Percentiles rank a stretch among this genome's conserved stretches.
These are phyloP conservation scores for Prunus mira DNA, from an alignment of 306 rosid species.

Conservation along the genomic window DNA sequence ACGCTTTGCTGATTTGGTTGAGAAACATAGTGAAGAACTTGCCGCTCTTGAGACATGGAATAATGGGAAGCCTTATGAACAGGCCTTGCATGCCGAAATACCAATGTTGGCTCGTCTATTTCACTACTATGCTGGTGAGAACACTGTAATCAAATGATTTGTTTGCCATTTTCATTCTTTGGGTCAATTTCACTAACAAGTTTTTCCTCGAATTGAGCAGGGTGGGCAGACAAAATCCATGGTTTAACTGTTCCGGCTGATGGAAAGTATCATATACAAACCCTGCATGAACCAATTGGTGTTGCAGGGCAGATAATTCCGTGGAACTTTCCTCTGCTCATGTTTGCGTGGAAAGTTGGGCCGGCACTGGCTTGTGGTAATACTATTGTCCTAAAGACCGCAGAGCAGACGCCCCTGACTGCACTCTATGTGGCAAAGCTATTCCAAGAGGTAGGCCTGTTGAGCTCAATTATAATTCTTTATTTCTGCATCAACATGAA, in stretches of 20 bases:
- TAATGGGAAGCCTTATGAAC: slow-evolving; percentile 75
- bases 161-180: background rate
- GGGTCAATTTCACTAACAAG: background rate
- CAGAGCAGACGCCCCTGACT: slow-evolving; percentile 91
- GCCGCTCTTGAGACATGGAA: slow-evolving; percentile 92
- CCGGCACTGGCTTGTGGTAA: slow-evolving; percentile 97
- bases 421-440: slow-evolving; percentile 73
- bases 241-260: slow-evolving; percentile 91
- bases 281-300: slow-evolving; percentile 92
- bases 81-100: slow-evolving; percentile 51
- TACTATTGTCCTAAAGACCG: slow-evolving; percentile 70
- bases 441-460: slow-evolving; percentile 58
- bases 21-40: slow-evolving; percentile 68
- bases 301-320: slow-evolving; percentile 97
- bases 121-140: slow-evolving; percentile 81
- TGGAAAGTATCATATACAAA: slow-evolving; percentile 76
- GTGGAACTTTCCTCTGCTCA: slow-evolving; percentile 91
- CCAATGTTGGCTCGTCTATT: slow-evolving; percentile 68
- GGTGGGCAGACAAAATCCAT: slow-evolving; percentile 98
- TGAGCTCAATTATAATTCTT: background rate
- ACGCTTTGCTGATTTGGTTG: slow-evolving; percentile 85
- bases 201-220: slow-evolving; percentile 31
- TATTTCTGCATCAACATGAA: background rate
- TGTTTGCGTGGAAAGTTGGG: slow-evolving; percentile 98
- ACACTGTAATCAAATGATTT: slow-evolving; percentile 4